These are phyloP conservation scores for Fusarium camptoceras DNA, from an alignment of 2,329 filamentous ascomycete genomes.

Conservation along the genomic window DNA sequence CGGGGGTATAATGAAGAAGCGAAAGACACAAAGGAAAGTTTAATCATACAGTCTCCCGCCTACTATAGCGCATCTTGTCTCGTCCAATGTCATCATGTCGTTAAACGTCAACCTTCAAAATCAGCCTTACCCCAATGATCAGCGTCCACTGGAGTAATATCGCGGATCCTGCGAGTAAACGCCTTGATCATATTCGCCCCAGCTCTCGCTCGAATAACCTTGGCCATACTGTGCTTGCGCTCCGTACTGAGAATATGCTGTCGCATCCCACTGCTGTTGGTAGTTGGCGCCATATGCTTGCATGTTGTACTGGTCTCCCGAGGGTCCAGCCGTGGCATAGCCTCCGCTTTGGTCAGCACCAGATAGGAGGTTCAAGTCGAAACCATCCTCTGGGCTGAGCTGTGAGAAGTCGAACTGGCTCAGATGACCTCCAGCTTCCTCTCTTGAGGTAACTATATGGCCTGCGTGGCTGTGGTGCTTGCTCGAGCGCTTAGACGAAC, in stretches of 20 bases:
- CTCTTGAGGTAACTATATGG: conserved; percentile 26
- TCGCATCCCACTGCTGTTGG: conserved; percentile 36
- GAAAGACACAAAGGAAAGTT: not conserved
- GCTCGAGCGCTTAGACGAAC: conserved; percentile 40
- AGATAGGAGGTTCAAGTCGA: conserved; percentile 45
- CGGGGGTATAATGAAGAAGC: conserved; percentile 29
- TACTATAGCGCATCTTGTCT: not conserved
- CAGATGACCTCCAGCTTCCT: conserved; percentile 42
- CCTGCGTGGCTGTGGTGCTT: conserved; percentile 39
- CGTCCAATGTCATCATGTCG: conserved; percentile 31
- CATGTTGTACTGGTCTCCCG: conserved; percentile 34
- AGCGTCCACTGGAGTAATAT: conserved; percentile 30
- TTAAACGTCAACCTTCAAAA: conserved; percentile 14
- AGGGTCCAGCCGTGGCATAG: conserved; percentile 41
- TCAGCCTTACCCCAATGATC: conserved; percentile 28
- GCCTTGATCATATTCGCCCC: conserved; percentile 39
- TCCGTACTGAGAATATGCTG: conserved; percentile 36
- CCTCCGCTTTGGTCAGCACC: conserved; percentile 38
- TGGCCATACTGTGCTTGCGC: conserved; percentile 37
- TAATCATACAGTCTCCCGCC: conserved; percentile 30
- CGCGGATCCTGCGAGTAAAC: conserved; percentile 41
- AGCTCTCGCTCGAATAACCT: conserved; percentile 33
- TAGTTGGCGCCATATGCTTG: conserved; percentile 25
- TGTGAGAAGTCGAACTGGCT: conserved; percentile 47
- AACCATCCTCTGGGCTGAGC: conserved; percentile 49